Conservation (phyloP, 2,329 filamentous ascomycete genomes). For the Pseudogymnoascus sp. region DNA sequence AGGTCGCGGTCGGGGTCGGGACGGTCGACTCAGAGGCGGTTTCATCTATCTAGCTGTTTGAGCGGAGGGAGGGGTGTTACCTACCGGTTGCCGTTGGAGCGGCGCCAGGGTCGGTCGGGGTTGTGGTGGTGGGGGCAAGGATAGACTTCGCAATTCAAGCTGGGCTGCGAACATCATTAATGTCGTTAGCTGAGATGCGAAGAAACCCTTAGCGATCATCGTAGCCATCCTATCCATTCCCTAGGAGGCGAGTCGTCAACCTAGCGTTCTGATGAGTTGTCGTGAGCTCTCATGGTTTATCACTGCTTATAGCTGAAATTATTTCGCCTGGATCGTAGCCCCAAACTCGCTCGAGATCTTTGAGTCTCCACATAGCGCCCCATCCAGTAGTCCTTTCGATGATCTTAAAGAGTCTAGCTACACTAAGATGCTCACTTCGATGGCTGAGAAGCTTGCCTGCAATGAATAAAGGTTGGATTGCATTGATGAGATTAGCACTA, state of each 20-base stretch:
- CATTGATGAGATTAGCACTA: slow-evolving; percentile 47
- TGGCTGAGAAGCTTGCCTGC: slow-evolving; percentile 47
- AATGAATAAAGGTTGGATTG: slow-evolving; percentile 48
- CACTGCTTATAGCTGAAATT: not conserved
- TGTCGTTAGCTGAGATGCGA: slow-evolving; percentile 74
- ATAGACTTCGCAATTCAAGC: slow-evolving; percentile 63
- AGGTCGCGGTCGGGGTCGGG: too few relatives aligned
- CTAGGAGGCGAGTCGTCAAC: slow-evolving; percentile 66
- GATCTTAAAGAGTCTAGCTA: slow-evolving; percentile 37
- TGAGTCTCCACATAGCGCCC: slow-evolving; percentile 44
- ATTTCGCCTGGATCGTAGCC: slow-evolving; percentile 13
- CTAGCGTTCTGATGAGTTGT: too few relatives aligned
- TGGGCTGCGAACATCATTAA: slow-evolving; percentile 68
- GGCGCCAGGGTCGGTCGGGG: too few relatives aligned
- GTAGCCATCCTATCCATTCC: slow-evolving; percentile 55
- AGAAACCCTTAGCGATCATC: slow-evolving; percentile 70
- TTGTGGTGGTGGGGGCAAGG: too few relatives aligned
- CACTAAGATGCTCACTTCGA: slow-evolving; percentile 32
- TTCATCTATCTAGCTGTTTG: too few relatives aligned
- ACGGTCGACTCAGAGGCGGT: too few relatives aligned
- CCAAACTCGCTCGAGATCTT: slow-evolving; percentile 35
- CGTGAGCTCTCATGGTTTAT: not conserved
- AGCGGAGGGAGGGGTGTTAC: too few relatives aligned
- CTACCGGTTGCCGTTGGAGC: too few relatives aligned
- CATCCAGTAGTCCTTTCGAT: slow-evolving; percentile 46